Evolutionary conservation across 192 early-diverging fungal genomes (phyloP).

Genomic region (Coemansia brasiliensis): DNA sequence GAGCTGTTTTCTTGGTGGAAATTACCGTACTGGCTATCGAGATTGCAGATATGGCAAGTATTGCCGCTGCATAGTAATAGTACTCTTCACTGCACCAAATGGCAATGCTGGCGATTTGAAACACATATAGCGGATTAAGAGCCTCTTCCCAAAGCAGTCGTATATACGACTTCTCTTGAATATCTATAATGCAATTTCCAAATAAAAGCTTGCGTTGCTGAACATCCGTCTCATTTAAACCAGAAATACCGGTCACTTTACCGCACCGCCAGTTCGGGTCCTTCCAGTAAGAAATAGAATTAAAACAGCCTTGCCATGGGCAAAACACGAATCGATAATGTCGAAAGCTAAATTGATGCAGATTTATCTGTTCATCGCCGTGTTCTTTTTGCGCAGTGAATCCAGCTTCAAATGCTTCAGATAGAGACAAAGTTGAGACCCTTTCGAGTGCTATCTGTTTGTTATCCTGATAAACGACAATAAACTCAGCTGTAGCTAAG

Average conservation of each 20-base stretch:
- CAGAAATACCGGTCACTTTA: conserved; percentile 14
- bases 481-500: conserved; percentile 10
- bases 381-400: conserved; percentile 12
- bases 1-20: conserved; percentile 67
- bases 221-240: conserved; percentile 53
- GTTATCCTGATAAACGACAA: conserved; percentile 15
- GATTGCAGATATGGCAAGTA: conserved; percentile 80
- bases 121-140: conserved; percentile 77
- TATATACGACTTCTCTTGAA: conserved; percentile 63
- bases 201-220: conserved; percentile 61
- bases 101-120: conserved; percentile 73
- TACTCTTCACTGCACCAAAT: conserved; percentile 90
- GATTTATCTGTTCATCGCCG: not conserved
- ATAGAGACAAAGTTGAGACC: not conserved
- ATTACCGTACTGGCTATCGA: conserved; percentile 78
- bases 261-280: conserved; percentile 31
- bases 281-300: conserved; percentile 34
- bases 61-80: conserved; percentile 90
- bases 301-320: conserved; percentile 12
- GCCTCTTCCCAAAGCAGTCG: conserved; percentile 69
- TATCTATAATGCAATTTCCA: conserved; percentile 69
- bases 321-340: conserved; percentile 43
- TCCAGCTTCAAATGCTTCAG: not conserved
- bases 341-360: conserved; percentile 30
- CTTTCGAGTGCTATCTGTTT: conserved; percentile 33